Evolutionary conservation across 2,329 filamentous ascomycete species (phyloP).

Genomic region (Cercospora sp.): DNA sequence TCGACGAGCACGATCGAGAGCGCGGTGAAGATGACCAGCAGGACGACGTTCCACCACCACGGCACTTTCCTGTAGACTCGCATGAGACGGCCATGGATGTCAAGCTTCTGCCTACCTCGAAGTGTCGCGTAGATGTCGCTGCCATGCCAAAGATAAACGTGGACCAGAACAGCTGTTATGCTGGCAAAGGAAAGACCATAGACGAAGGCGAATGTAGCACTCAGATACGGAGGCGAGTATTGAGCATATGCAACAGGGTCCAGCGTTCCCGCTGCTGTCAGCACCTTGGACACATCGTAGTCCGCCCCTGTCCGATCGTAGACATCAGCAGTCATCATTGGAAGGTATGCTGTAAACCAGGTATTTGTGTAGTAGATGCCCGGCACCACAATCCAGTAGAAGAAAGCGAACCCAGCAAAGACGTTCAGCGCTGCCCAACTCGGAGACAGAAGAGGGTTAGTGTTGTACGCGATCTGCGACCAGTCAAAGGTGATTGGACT

Average conservation of each 20-base stretch:
- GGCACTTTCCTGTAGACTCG: conserved; percentile 78
- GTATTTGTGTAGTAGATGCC: conserved; percentile 56
- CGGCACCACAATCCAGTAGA: conserved; percentile 47
- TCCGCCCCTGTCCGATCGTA: conserved; percentile 80
- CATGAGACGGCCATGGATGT: conserved; percentile 75
- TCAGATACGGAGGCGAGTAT: conserved; percentile 45
- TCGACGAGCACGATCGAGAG: conserved; percentile 33
- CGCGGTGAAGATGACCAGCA: conserved; percentile 31
- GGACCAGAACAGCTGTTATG: conserved; percentile 41
- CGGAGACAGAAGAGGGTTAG: conserved; percentile 57
- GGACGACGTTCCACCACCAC: conserved; percentile 60
- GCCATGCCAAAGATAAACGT: conserved; percentile 41
- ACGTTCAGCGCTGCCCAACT: conserved; percentile 46
- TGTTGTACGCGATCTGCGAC: conserved; percentile 85
- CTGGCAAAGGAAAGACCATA: conserved; percentile 43
- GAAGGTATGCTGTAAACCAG: conserved; percentile 77
- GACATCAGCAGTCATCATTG: conserved; percentile 78
- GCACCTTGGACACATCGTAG: conserved; percentile 78
- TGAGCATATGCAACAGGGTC: conserved; percentile 39
- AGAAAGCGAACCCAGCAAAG: conserved; percentile 46
- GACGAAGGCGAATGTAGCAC: conserved; percentile 42
- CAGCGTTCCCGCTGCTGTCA: conserved; percentile 49
- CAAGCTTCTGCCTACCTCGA: conserved; percentile 31
- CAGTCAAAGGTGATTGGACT: conserved; percentile 88
- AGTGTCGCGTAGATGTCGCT: conserved; percentile 38